Base-by-base conservation (phyloP, 1,139 yeast genomes). In the Chernovozyma aurita region DNA sequence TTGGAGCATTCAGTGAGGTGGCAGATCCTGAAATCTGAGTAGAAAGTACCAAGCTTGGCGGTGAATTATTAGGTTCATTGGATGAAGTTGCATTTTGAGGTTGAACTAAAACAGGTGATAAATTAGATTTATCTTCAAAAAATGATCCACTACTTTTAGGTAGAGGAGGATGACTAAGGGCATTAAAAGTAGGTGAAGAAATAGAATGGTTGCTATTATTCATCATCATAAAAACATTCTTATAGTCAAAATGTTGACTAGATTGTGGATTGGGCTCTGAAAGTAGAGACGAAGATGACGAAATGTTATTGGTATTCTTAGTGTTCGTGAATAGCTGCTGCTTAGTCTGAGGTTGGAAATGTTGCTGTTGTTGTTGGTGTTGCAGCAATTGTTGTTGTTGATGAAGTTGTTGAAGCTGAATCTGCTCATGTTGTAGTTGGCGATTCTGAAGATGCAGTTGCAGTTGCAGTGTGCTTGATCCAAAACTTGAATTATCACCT, bases 21-120 rank as follows among this genome's bases (percentile, higher is more conserved):
- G 45, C 36, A 17, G 48, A 37, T 13, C 42, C 44, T 9, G 45
- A 39, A 7, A 44, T 26, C 11, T 38, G 34, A 4, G 49, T 49
- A 27, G 48, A 43, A 35, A 55, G 47, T 33, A 55, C 51, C 41
- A 57, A 48, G 34, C 50, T 57, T 13, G 61, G 59, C 7, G 63
- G 62, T n/a, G 62, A 53, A 38, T 40, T 43, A 27, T 44, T 52
- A 27, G 25, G 49, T 40, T 9, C 32, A 32, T 16, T 31, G 30
- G 26, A 21, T 18, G 25, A 20, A 3, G 47, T 34, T 12, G 31
- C 33, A 33, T 42, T 38, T 30, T 37, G 38, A 15, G 52, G 44
- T 30, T 48, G 49, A 22, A 43, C 39, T 38, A 48, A 41, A 28
- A 48, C 45, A 17, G 59, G 61, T 4, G 59, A 50, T 16, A 26